Evolutionary conservation across 2,329 filamentous ascomycete genomes (phyloP).

Genomic region (Gyromitra esculenta): DNA sequence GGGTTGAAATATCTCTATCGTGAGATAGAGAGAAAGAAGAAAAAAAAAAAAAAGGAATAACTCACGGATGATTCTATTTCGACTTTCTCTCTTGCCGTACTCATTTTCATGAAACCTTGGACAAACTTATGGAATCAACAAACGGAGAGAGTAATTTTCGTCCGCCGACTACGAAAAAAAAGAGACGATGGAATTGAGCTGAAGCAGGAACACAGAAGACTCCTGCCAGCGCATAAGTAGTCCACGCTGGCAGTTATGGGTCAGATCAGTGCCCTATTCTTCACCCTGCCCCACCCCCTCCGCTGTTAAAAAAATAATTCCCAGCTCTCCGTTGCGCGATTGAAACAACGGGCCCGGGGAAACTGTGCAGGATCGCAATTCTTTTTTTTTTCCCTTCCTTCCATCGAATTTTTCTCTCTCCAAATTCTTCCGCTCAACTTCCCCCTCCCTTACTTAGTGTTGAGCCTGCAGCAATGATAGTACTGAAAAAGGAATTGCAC

Average conservation of each 20-base stretch:
- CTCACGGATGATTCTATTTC: conserved; percentile 54
- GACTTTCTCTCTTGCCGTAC: conserved; percentile 50
- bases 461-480: conserved; percentile 51
- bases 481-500: conserved; percentile 30
- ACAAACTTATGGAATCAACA: conserved; percentile 51
- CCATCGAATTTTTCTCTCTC: conserved; percentile 7
- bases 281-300: conserved; percentile 51
- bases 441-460: conserved; percentile 18
- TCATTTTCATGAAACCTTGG: conserved; percentile 50
- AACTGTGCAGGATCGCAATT: conserved; percentile 52
- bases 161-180: conserved; percentile 48
- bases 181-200: conserved; percentile 53
- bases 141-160: conserved; percentile 48
- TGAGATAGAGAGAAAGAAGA: conserved; percentile 32
- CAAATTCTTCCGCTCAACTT: conserved; percentile 40
- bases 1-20: conserved; percentile 24
- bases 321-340: conserved; percentile 46
- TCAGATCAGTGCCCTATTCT: conserved; percentile 52
- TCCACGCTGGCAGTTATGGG: conserved; percentile 52
- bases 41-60: conserved; percentile 31
- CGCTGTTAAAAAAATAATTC: conserved; percentile 49
- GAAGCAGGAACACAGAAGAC: conserved; percentile 53
- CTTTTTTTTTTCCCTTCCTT: conserved; percentile 44
- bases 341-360: conserved; percentile 52
- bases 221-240: conserved; percentile 56